These are phyloP conservation scores for Gloeostereum incarnatum DNA, from an alignment of 768 basidiomycete species.

Conservation along the genomic window DNA sequence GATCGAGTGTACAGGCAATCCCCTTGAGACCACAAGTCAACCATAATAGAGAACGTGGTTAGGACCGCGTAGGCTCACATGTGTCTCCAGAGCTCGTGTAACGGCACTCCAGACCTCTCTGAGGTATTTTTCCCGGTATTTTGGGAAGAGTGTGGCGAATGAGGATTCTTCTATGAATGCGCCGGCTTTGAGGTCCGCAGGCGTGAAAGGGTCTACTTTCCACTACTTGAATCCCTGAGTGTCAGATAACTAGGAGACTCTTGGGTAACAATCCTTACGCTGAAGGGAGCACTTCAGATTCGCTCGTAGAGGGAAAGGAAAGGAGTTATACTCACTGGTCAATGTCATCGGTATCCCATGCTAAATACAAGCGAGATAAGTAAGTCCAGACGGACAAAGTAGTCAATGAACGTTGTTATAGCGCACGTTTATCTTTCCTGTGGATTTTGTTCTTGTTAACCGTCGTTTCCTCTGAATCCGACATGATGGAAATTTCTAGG, in stretches of 20 bases:
- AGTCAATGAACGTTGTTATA: neutral
- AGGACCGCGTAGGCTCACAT: conserved; percentile 35
- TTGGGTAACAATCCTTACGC: conserved; percentile 26
- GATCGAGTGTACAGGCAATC: conserved; percentile 83
- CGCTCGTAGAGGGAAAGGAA: conserved; percentile 4
- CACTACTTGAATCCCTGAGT: conserved; percentile 37
- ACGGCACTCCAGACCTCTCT: conserved; percentile 93
- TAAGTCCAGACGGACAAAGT: no score
- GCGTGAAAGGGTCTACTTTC: conserved; percentile 78
- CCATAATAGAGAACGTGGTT: conserved; percentile 1
- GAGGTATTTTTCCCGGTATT: conserved; percentile 95
- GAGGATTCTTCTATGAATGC: conserved; percentile 93
- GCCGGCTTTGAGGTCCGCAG: conserved; percentile 69
- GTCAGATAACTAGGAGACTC: neutral
- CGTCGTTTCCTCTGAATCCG: conserved; percentile 30
- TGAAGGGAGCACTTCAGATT: conserved; percentile 13
- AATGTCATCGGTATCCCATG: conserved; percentile 99
- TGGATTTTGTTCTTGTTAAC: conserved; percentile 83
- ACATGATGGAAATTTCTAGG: conserved; percentile 21
- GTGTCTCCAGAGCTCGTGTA: conserved; percentile 71
- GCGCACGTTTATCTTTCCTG: conserved; percentile 92
- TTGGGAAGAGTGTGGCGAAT: conserved; percentile 96
- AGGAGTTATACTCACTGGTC: conserved; percentile 71
- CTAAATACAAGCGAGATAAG: conserved; percentile 28
- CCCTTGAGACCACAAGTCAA: conserved; percentile 45